These are phyloP conservation scores for Wickerhamiella dianesei DNA, from an alignment of 805 yeast genomes.

Conservation along the genomic window DNA sequence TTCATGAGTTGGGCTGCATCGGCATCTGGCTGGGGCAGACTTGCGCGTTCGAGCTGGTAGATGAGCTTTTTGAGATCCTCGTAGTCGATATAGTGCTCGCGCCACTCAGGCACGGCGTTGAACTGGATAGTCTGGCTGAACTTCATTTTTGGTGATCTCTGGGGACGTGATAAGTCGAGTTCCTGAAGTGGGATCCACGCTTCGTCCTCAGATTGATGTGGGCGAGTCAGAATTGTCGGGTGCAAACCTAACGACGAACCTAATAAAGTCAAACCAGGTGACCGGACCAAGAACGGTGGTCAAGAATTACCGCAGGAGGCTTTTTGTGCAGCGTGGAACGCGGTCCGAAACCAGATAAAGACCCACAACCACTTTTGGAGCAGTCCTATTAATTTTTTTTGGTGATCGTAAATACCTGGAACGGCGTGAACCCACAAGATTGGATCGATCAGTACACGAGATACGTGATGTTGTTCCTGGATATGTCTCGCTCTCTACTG, in stretches of 20 bases:
- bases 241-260: background rate
- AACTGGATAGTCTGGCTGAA: slow-evolving; percentile 90
- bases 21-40: slow-evolving; percentile 19
- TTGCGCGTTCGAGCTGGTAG: slow-evolving; percentile 65
- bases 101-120: slow-evolving; percentile 98
- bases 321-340: no score
- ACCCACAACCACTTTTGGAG: no score
- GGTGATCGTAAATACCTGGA: no score
- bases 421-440: no score
- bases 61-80: slow-evolving; percentile 75
- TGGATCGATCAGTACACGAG: no score
- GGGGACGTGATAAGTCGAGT: background rate
- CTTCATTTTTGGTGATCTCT: slow-evolving; percentile 47
- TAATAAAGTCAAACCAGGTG: background rate
- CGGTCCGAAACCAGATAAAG: no score
- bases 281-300: background rate
- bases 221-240: background rate
- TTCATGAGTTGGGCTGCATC: slow-evolving; percentile 24
- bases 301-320: no score
- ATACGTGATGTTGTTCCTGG: no score
- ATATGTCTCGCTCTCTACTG: no score
- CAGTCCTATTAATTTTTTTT: no score
- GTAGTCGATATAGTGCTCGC: slow-evolving; percentile 80
- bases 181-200: background rate
- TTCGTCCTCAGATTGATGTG: background rate